Evolutionary conservation across 2,329 filamentous ascomycete species (phyloP), one percentile per base, ranked within the genome.

Genomic region (Lasiodiplodia sp.): DNA sequence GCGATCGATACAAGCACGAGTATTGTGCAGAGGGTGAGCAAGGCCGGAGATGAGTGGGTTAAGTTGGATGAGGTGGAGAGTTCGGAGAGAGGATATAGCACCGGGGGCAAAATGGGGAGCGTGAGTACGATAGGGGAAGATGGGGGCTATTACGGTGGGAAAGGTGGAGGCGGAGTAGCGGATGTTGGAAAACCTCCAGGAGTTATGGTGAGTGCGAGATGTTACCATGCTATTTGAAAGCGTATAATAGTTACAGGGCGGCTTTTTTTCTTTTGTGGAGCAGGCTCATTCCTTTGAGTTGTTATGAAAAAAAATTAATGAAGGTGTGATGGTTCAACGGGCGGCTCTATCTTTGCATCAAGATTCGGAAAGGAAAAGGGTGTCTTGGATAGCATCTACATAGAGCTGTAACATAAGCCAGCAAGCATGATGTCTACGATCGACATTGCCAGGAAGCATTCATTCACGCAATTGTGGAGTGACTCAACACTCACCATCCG

Each of bases 11-110:
- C 56, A 8, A 68, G 47, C 66, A 63, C 53, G 5, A 60, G 56
- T 47, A 68, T 68, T 44, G 66, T 68, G 44, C 66, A 68, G 56
- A n/a, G 25, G 6, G 40, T 68, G 44, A 68, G 66, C 47, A 67
- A 67, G 53, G 65, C 65, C 0, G 40, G 58, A 12, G 21, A 23
- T 3, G 58, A 62, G 58, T 62, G 58, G 58, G 52, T 67, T 7
- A 38, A 40, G 65, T 25, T 67, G 31, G 60, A 64, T 16, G 60
- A 64, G 28, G 60, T 64, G 47, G 60, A 64, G 5, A 52, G 60
- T n/a, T 18, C 25, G n/a, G 60, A 64, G 60, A 28, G 23, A 44
- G 31, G 44, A 11, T n/a, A 23, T 28, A 56, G 51, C 23, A 25
- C 23, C 16, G 31, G 12, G 3, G 25, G 37, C 1, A 60, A 44